Evolutionary conservation across 495 filamentous ascomycete species (phyloP).

Genomic region (Jackrogersella multiformis): DNA sequence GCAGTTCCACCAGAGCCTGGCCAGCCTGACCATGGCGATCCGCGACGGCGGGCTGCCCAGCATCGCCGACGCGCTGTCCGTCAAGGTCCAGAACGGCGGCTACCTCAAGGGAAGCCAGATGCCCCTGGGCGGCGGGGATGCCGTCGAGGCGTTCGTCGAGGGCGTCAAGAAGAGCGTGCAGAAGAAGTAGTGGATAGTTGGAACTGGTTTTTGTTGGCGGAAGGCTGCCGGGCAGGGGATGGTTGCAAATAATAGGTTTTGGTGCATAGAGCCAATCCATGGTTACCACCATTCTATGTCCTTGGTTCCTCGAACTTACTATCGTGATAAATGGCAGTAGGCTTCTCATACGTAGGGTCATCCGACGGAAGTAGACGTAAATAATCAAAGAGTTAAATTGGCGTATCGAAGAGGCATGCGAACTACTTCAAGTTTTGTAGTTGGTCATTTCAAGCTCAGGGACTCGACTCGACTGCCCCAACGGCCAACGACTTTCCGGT

Average conservation of each 20-base stretch:
- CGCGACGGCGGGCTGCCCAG: slow-evolving; percentile 92
- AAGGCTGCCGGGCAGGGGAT: not conserved
- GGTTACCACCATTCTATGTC: too few relatives aligned
- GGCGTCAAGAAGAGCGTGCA: slow-evolving; percentile 83
- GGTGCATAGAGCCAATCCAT: not conserved
- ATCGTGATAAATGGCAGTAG: not conserved
- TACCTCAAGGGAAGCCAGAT: slow-evolving; percentile 76
- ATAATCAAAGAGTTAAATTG: too few relatives aligned
- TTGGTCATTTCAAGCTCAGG: too few relatives aligned
- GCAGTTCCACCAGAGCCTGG: slow-evolving; percentile 87
- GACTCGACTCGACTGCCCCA: too few relatives aligned
- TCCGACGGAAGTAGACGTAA: too few relatives aligned
- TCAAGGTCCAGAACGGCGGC: slow-evolving; percentile 83
- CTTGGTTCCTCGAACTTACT: not conserved
- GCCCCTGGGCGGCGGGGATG: slow-evolving; percentile 87
- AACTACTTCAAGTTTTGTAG: too few relatives aligned
- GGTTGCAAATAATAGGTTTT: not conserved
- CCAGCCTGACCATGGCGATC: slow-evolving; percentile 84
- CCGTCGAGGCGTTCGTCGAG: slow-evolving; percentile 88
- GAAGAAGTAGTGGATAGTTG: slow-evolving; percentile 54
- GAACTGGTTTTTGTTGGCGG: not conserved
- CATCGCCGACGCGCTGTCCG: slow-evolving; percentile 83
- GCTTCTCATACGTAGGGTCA: too few relatives aligned
- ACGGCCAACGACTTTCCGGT: too few relatives aligned
- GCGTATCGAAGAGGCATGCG: too few relatives aligned